phyloP scores from a whole-genome alignment of 2,329 filamentous ascomycete species.

The Talaromyces islandicus region DNA sequence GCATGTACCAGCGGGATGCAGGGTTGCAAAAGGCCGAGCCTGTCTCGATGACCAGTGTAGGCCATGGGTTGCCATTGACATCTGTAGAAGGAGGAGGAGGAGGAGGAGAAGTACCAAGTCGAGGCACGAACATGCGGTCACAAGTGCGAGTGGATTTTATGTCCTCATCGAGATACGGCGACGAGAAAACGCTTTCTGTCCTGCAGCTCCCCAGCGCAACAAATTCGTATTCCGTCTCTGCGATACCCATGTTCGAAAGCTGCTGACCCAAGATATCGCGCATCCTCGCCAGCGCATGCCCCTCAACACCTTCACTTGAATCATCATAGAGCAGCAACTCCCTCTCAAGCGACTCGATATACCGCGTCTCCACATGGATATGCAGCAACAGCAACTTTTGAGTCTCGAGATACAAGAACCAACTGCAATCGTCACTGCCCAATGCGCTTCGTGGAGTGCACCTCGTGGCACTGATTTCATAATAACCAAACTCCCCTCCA shows the following conservation, averaged over 20 bases:
- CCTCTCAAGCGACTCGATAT: not conserved
- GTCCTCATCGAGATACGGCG: not conserved
- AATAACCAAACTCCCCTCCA: not conserved
- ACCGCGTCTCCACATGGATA: slow-evolving; percentile 4
- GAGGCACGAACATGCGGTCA: slow-evolving; percentile 8
- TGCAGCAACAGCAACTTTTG: slow-evolving; percentile 2
- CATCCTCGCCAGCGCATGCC: slow-evolving; percentile 4
- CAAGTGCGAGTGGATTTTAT: not conserved
- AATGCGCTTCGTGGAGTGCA: not conserved
- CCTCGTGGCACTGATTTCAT: not conserved
- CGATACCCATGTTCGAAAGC: not conserved
- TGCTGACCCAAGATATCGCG: not conserved
- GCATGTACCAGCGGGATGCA: slow-evolving; percentile 1
- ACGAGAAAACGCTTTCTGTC: not conserved
- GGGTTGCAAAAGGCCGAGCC: not conserved
- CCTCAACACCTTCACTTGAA: slow-evolving; percentile 2
- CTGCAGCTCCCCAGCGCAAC: not conserved
- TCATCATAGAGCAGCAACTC: slow-evolving; percentile 1
- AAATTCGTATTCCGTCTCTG: not conserved
- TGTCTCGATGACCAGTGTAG: slow-evolving; percentile 3
- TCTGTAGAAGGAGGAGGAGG: not conserved
- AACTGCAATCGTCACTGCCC: slow-evolving; percentile 1
- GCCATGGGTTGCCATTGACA: not conserved
- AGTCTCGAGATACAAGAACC: slow-evolving; percentile 4
- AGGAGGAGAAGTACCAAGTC: not conserved